Conservation (phyloP, 192 early-diverging fungal genomes). For the Coemansia brasiliensis region DNA sequence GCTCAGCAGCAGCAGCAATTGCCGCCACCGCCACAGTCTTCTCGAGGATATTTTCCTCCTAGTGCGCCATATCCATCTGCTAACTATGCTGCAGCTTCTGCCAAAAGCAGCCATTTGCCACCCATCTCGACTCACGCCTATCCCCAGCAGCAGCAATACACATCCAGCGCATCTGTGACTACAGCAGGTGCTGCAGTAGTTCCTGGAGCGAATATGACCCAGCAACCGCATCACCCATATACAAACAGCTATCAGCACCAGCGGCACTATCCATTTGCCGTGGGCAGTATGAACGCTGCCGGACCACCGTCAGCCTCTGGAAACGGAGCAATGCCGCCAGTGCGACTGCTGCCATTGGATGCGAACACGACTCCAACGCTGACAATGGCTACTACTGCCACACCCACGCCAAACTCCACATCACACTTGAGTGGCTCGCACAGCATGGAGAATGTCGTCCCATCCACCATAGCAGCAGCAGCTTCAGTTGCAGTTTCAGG, state of each 20-base stretch:
- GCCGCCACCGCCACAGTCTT: not conserved
- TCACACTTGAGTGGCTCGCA: slow-evolving; percentile 33
- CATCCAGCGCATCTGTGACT: slow-evolving; percentile 5
- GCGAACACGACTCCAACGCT: slow-evolving; percentile 41
- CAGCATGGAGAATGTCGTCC: slow-evolving; percentile 28
- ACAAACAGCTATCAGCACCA: slow-evolving; percentile 25
- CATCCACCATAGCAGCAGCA: slow-evolving; percentile 3
- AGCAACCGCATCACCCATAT: slow-evolving; percentile 7
- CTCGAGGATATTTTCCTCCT: slow-evolving; percentile 18
- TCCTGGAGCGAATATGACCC: not conserved
- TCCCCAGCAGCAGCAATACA: slow-evolving; percentile 1
- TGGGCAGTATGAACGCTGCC: not conserved
- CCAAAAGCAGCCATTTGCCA: slow-evolving; percentile 44
- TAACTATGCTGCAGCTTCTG: slow-evolving; percentile 5
- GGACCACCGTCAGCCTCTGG: not conserved
- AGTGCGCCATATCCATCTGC: slow-evolving; percentile 6
- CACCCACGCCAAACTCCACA: slow-evolving; percentile 46
- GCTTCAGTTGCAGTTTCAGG: slow-evolving; percentile 4
- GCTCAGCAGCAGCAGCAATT: not conserved
- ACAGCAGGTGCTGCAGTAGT: not conserved
- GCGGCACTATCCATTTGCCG: slow-evolving; percentile 22
- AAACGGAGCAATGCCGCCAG: not conserved
- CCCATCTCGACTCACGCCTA: slow-evolving; percentile 18
- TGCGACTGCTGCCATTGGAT: slow-evolving; percentile 34
- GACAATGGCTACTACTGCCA: slow-evolving; percentile 45